A percentile compares a stretch with the other conserved stretches of the same genome.
Evolutionary conservation across 1,139 yeast species (phyloP).

Genomic region (Kluyveromyces sp.): DNA sequence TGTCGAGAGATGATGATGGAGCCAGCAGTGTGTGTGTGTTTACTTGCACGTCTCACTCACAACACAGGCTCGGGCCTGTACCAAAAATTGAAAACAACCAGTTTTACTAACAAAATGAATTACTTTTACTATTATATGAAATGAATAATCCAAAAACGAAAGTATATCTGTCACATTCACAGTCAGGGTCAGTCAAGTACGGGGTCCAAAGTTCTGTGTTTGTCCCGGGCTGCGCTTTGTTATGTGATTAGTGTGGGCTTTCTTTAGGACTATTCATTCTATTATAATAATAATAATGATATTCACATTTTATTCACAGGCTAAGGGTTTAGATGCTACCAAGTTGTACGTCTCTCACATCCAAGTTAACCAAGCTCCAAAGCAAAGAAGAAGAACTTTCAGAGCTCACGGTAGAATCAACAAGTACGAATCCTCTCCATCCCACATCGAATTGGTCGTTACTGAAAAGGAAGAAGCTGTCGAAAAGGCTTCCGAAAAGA

Average conservation of each 20-base stretch:
- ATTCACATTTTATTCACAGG: slow-evolving; percentile 28
- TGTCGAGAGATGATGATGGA: neutral
- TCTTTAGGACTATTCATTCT: no score
- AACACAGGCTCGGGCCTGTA: neutral
- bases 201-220: no score
- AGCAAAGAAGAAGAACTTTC: slow-evolving; percentile 99
- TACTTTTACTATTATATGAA: neutral
- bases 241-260: slow-evolving; percentile 11
- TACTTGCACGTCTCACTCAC: no score
- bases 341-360: slow-evolving; percentile 94
- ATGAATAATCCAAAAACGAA: no score
- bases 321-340: slow-evolving; percentile 95
- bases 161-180: no score
- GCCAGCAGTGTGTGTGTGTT: no score
- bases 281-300: no score
- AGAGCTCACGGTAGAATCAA: slow-evolving; percentile 99
- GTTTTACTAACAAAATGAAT: slow-evolving; percentile 1
- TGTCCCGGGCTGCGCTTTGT: neutral
- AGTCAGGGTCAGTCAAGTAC: no score
- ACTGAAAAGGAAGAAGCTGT: slow-evolving; percentile 94
- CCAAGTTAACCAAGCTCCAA: slow-evolving; percentile 99
- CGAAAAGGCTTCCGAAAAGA: slow-evolving; percentile 84
- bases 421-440: slow-evolving; percentile 97
- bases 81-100: neutral
- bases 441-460: slow-evolving; percentile 95